Percentiles rank a stretch among this genome's conserved stretches.
These are phyloP conservation scores for Pseudogymnoascus sp. DNA, from an alignment of 2,329 filamentous ascomycete species.

Conservation along the genomic window DNA sequence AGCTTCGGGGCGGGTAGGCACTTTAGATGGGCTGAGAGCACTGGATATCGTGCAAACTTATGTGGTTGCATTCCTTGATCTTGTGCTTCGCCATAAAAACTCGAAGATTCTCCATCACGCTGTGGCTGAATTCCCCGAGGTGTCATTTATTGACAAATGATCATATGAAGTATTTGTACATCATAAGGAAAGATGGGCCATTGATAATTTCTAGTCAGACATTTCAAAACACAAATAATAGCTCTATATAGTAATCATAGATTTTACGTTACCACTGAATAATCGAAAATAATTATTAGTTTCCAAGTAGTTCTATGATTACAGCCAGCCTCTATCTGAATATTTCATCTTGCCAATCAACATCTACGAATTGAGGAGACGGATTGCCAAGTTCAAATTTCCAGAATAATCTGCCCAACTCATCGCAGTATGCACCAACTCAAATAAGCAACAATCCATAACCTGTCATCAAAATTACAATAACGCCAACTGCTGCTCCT, in stretches of 20 bases:
- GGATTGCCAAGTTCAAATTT: neutral
- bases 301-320: neutral
- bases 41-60: slow-evolving; percentile 27
- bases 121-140: slow-evolving; percentile 20
- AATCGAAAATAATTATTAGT: neutral
- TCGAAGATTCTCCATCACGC: slow-evolving; percentile 13
- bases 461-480: neutral
- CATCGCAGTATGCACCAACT: neutral
- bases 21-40: slow-evolving; percentile 24
- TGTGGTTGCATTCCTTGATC: slow-evolving; percentile 27
- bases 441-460: neutral
- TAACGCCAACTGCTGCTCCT: neutral
- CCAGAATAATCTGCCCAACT: neutral
- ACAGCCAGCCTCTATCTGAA: neutral
- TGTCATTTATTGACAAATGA: slow-evolving; percentile 13
- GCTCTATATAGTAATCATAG: neutral
- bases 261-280: neutral
- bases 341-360: neutral
- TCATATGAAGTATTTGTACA: neutral
- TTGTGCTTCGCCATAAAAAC: slow-evolving; percentile 20
- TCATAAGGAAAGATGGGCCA: neutral
- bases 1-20: slow-evolving; percentile 23
- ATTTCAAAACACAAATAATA: neutral
- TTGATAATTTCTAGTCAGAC: neutral
- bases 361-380: neutral